These are phyloP conservation scores for Lepiota brunneoincarnata DNA, from an alignment of 768 basidiomycete species.

Conservation along the genomic window DNA sequence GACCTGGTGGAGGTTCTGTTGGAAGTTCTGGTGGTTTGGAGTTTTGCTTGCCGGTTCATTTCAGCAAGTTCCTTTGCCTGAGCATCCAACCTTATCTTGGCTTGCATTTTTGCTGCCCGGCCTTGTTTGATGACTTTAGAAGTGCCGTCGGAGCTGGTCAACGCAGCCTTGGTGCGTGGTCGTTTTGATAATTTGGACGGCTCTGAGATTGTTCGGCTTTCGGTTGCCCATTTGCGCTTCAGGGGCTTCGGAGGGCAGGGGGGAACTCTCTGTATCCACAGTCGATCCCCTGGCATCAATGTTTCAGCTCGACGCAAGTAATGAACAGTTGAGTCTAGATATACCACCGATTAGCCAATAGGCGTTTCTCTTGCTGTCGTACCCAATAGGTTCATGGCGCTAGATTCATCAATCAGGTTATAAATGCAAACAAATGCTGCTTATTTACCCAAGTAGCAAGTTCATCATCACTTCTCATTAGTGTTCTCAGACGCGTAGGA, in stretches of 20 bases:
- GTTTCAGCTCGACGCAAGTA: not conserved
- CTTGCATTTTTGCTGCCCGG: constrained; percentile 68
- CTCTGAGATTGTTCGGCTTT: constrained; percentile 12
- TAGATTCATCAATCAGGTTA: constrained; percentile 24
- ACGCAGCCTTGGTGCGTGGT: constrained; percentile 14
- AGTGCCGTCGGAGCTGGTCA: not conserved
- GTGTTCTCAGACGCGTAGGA: constrained; percentile 58
- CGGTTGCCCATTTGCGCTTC: constrained; percentile 36
- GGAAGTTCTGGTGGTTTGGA: constrained; percentile 12
- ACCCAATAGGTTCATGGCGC: constrained; percentile 86
- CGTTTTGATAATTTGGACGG: constrained; percentile 20
- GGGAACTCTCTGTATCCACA: constrained; percentile 81
- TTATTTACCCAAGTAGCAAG: constrained; percentile 69
- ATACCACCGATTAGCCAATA: constrained; percentile 86
- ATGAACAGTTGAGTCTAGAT: constrained; percentile 16
- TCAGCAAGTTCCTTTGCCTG: constrained; percentile 70
- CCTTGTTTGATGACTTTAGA: constrained; percentile 39
- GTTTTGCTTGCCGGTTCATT: constrained; percentile 48
- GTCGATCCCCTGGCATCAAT: constrained; percentile 57
- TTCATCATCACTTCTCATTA: constrained; percentile 82
- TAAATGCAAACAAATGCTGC: constrained; percentile 3
- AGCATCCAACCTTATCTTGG: constrained; percentile 64
- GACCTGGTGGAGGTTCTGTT: constrained; percentile 11
- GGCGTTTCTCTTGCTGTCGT: constrained; percentile 72
- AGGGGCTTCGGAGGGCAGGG: constrained; percentile 43